Percentiles rank a stretch among this genome's conserved stretches.
These are phyloP conservation scores for Pestalotiopsis sp. DNA, from an alignment of 2,329 filamentous ascomycete species.

Conservation along the genomic window DNA sequence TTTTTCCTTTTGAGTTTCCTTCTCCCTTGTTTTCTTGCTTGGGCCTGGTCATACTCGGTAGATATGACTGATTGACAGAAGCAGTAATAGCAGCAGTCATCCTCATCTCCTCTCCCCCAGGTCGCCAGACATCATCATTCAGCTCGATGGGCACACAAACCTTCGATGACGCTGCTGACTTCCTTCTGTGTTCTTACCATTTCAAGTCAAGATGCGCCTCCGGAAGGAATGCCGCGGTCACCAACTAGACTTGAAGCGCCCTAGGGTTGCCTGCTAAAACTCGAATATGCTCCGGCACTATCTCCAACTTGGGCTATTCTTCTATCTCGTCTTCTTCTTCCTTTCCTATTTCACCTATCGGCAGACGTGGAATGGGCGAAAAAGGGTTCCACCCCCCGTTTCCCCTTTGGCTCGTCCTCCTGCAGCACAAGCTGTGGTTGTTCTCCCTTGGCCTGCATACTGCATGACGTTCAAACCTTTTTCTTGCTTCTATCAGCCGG, in stretches of 20 bases:
- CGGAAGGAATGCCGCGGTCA: background rate
- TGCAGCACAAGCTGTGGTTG: background rate
- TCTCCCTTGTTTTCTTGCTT: background rate
- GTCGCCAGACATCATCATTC: background rate
- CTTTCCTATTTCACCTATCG: background rate
- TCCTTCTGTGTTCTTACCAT: background rate
- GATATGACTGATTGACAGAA: background rate
- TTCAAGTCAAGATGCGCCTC: background rate
- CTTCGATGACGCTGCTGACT: background rate
- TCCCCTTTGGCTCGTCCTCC: background rate
- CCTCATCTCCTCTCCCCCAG: background rate
- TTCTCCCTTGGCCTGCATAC: background rate
- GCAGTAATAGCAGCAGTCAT: background rate
- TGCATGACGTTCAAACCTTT: conserved; percentile 1
- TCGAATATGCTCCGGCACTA: conserved; percentile 3
- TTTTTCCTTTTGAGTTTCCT: background rate
- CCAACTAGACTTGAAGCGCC: background rate
- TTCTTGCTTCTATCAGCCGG: background rate
- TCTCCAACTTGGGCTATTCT: background rate
- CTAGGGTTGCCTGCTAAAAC: background rate
- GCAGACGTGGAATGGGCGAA: background rate
- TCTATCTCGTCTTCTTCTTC: background rate
- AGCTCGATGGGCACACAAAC: background rate
- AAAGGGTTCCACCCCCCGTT: background rate
- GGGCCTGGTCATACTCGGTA: background rate